Evolutionary conservation across 2,329 filamentous ascomycete genomes (phyloP).

Genomic region (Talaromyces sp.): DNA sequence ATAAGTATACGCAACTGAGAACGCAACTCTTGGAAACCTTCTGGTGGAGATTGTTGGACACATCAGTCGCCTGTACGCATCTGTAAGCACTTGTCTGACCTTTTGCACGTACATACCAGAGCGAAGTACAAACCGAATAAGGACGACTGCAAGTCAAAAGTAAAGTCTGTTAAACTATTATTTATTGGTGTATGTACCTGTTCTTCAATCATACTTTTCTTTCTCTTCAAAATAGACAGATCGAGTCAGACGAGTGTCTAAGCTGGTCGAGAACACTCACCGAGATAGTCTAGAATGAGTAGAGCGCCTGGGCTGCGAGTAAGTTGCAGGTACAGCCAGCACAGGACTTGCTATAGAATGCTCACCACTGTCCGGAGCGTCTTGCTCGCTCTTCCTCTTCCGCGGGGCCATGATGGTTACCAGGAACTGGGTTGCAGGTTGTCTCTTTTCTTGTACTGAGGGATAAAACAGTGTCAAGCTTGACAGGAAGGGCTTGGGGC

Average conservation of each 20-base stretch:
- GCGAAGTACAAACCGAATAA: slow-evolving; percentile 43
- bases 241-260: background rate
- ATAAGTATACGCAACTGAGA: background rate
- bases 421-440: background rate
- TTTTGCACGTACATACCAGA: background rate
- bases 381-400: slow-evolving; percentile 33
- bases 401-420: slow-evolving; percentile 33
- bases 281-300: slow-evolving; percentile 48
- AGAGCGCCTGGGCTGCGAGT: slow-evolving; percentile 27
- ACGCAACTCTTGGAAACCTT: slow-evolving; percentile 52
- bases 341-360: background rate
- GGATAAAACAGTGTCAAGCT: background rate
- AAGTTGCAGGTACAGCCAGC: background rate
- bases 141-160: slow-evolving; percentile 39
- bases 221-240: slow-evolving; percentile 6
- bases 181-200: background rate
- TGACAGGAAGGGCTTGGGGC: background rate
- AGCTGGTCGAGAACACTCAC: slow-evolving; percentile 29
- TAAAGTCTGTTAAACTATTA: background rate
- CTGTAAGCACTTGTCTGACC: background rate
- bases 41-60: slow-evolving; percentile 59
- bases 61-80: slow-evolving; percentile 47
- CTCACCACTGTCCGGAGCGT: slow-evolving; percentile 27
- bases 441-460: background rate
- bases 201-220: slow-evolving; percentile 10